phyloP scores from a whole-genome alignment of 1,284 basidiomycete species.

The Leccinum ponderosum region DNA sequence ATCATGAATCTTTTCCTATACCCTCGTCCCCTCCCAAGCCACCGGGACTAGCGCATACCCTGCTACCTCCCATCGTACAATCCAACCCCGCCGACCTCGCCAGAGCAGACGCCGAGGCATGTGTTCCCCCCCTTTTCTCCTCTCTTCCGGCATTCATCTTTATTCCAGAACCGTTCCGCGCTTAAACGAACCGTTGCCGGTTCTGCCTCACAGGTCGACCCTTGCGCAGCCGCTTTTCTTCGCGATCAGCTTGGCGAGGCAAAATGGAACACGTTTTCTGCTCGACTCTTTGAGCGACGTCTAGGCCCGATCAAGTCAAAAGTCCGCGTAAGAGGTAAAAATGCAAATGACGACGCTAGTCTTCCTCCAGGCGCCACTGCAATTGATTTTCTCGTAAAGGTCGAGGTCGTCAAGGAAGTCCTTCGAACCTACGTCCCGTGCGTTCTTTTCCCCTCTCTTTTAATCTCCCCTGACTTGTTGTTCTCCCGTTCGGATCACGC shows the following conservation, averaged over 20 bases:
- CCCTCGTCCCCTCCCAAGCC: slow-evolving; percentile 25
- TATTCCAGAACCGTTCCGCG: slow-evolving; percentile 29
- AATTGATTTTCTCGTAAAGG: slow-evolving; percentile 53
- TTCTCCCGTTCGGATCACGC: slow-evolving; percentile 13
- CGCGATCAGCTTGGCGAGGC: slow-evolving; percentile 43
- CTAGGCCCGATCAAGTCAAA: slow-evolving; percentile 40
- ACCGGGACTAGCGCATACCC: slow-evolving; percentile 27
- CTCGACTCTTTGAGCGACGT: slow-evolving; percentile 48
- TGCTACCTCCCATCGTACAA: slow-evolving; percentile 36
- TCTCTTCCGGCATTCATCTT: slow-evolving; percentile 12
- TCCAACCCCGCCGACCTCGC: slow-evolving; percentile 31
- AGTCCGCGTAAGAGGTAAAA: slow-evolving; percentile 33
- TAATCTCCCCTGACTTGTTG: slow-evolving; percentile 3
- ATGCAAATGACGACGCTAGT: slow-evolving; percentile 26
- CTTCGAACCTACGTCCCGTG: slow-evolving; percentile 49
- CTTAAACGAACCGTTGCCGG: slow-evolving; percentile 23
- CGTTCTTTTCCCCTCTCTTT: slow-evolving; percentile 23
- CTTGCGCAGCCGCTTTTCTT: slow-evolving; percentile 45
- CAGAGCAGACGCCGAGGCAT: slow-evolving; percentile 26
- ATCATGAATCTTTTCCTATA: slow-evolving; percentile 21
- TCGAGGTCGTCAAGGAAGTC: slow-evolving; percentile 51
- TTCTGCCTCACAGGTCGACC: slow-evolving; percentile 38
- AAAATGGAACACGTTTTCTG: slow-evolving; percentile 48
- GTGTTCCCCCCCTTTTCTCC: slow-evolving; percentile 1
- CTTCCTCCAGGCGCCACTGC: slow-evolving; percentile 40